Evolutionary conservation across 768 basidiomycete species (phyloP), one percentile per base, ranked within the genome.

Genomic region (Tricholoma flavovirens): DNA sequence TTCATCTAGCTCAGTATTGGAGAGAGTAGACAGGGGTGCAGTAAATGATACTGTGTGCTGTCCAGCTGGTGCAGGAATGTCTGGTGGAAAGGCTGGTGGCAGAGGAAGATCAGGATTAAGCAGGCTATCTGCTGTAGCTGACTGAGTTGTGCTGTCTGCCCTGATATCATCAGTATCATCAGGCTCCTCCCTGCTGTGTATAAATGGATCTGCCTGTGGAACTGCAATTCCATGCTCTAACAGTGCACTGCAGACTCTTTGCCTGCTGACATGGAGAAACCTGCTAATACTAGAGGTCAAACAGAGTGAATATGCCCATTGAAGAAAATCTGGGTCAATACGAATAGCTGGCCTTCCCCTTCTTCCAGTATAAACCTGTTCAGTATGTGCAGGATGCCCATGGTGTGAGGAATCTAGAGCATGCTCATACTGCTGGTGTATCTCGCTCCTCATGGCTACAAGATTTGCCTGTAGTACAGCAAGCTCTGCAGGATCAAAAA

Each of bases 361-460:
- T 7, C n/a, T 11, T 17, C 53, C 49, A 32, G 45, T 58, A n/a
- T 54, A 29, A 30, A 54, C 33, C 4, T 17, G 5, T 9, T 54
- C 45, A 10, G 45, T 29, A 45, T 54, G 17, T 49, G 11, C 21
- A 40, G 56, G 51, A 29, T 49, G 45, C 6, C 57, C 49, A 51
- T 51, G 33, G 24, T 58, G 53, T 45, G 54, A 57, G 24, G 53
- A 53, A 22, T 57, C 22, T 0, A 57, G 12, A 8, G 46, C 29
- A 7, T 60, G 53, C 15, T 48, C 30, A 52, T 55, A 52, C 49
- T 60, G 56, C 29, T 38, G 36, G 10, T 38, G 54, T 10, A 57
- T 14, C 42, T 57, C 50, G 49, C 49, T 55, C 19, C 46, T 49
- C 59, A 60, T 60, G 5, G 57, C 51, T 24, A 45, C 53, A 49